Evolutionary conservation across 2,329 filamentous ascomycete genomes (phyloP).

Genomic region (Cladosporium sp.): DNA sequence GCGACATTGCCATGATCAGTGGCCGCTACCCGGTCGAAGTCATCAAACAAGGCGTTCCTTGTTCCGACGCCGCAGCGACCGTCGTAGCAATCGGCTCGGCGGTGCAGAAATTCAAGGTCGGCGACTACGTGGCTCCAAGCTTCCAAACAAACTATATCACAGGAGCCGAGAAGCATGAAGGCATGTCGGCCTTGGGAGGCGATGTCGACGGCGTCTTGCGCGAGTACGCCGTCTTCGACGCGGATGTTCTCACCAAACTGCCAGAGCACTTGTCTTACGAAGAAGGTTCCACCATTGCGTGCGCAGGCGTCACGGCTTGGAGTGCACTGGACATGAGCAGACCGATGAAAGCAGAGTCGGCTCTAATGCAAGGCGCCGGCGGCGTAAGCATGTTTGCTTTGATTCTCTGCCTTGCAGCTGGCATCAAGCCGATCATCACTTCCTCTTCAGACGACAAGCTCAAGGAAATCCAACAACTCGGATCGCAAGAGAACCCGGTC

Average conservation of each 20-base stretch:
- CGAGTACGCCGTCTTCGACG: slow-evolving; percentile 38
- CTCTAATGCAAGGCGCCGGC: slow-evolving; percentile 39
- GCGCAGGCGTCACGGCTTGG: slow-evolving; percentile 45
- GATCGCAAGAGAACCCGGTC: slow-evolving; percentile 46
- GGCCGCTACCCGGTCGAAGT: slow-evolving; percentile 29
- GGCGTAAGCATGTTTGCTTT: too few species aligned
- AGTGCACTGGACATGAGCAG: slow-evolving; percentile 29
- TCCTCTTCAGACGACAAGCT: slow-evolving; percentile 53
- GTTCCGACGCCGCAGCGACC: slow-evolving; percentile 31
- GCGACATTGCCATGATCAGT: slow-evolving; percentile 29
- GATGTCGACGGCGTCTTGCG: slow-evolving; percentile 43
- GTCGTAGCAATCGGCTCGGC: slow-evolving; percentile 20
- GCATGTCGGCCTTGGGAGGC: slow-evolving; percentile 42
- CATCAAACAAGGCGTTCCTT: slow-evolving; percentile 26
- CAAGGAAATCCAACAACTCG: slow-evolving; percentile 46
- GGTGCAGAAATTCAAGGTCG: slow-evolving; percentile 18
- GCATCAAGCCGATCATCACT: slow-evolving; percentile 33
- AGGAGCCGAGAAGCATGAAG: slow-evolving; percentile 32
- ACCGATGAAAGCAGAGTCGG: slow-evolving; percentile 26
- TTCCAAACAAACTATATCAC: slow-evolving; percentile 42
- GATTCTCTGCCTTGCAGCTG: slow-evolving; percentile 26
- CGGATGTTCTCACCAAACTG: slow-evolving; percentile 33
- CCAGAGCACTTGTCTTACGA: slow-evolving; percentile 36
- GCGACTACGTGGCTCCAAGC: slow-evolving; percentile 21
- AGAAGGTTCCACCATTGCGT: slow-evolving; percentile 36